phyloP scores from a whole-genome alignment of 441 rosid species.

The Geranium incanum region DNA sequence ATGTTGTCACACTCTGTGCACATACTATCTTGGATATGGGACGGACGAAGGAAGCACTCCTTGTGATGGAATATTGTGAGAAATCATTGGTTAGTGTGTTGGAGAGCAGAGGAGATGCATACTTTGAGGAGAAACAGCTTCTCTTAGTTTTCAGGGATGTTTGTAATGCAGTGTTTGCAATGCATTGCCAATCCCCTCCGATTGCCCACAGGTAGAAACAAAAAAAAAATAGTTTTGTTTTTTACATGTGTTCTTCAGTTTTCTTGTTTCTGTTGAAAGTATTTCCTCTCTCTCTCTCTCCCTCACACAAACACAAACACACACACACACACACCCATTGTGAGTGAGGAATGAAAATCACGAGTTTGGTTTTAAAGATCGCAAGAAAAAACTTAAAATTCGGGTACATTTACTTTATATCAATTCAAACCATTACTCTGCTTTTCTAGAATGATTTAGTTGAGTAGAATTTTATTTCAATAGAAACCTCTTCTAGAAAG shows the following conservation, averaged over 20 bases:
- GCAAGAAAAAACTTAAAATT: neutral
- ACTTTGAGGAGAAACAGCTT: slow-evolving; percentile 76
- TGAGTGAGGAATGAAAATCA: neutral
- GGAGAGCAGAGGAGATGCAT: slow-evolving; percentile 73
- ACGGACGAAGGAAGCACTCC: slow-evolving; percentile 80
- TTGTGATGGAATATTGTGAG: slow-evolving; percentile 84
- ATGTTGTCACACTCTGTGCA: slow-evolving; percentile 56
- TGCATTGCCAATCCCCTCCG: slow-evolving; percentile 86
- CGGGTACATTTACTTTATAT: neutral
- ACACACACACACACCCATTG: neutral
- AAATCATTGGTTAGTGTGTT: slow-evolving; percentile 72
- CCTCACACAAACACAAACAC: neutral
- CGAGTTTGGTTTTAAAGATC: neutral
- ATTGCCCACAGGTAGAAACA: slow-evolving; percentile 71
- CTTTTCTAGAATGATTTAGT: neutral
- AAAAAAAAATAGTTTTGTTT: neutral
- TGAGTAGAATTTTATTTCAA: neutral
- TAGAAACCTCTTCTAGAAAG: neutral
- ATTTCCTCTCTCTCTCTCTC: neutral
- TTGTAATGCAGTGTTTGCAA: slow-evolving; percentile 90
- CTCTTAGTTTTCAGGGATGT: slow-evolving; percentile 68
- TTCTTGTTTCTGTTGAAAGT: neutral
- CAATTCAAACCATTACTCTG: neutral
- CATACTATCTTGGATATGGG: slow-evolving; percentile 76
- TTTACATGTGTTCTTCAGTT: neutral